Evolutionary conservation across 495 filamentous ascomycete species (phyloP).

Genomic region (Tuber aestivum): DNA sequence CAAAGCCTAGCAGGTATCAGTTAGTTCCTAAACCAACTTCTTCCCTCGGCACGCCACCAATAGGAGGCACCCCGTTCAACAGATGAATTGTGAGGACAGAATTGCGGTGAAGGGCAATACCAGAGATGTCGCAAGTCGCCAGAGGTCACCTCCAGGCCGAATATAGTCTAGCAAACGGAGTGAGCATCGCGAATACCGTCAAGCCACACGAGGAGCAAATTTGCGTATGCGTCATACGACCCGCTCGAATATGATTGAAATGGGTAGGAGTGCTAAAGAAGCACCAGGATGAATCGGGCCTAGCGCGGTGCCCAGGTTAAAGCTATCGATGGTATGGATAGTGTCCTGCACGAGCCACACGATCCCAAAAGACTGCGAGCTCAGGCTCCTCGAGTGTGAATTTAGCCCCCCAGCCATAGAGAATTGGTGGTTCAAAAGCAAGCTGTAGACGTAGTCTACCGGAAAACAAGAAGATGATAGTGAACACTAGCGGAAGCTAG

Average conservation of each 20-base stretch:
- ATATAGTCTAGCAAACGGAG: background rate
- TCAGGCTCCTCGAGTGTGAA: background rate
- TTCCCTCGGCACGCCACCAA: background rate
- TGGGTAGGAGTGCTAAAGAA: background rate
- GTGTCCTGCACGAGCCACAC: background rate
- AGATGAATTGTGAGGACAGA: background rate
- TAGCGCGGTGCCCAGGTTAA: background rate
- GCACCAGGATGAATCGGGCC: background rate
- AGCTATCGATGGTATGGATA: background rate
- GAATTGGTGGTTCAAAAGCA: background rate
- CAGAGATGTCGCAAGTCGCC: background rate
- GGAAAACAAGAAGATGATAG: background rate
- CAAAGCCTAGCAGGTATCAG: background rate
- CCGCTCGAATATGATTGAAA: background rate
- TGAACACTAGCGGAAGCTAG: background rate
- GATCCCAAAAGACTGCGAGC: background rate
- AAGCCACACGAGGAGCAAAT: background rate
- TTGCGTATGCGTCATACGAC: background rate
- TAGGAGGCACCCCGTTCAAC: background rate
- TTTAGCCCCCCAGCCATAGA: background rate
- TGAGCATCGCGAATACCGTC: no score
- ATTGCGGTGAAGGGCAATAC: background rate
- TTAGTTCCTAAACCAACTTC: background rate
- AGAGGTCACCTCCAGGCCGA: background rate
- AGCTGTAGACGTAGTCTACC: background rate